These are phyloP conservation scores for Rhamnella rubrinervis DNA, from an alignment of 331 rosid genomes.

Conservation along the genomic window DNA sequence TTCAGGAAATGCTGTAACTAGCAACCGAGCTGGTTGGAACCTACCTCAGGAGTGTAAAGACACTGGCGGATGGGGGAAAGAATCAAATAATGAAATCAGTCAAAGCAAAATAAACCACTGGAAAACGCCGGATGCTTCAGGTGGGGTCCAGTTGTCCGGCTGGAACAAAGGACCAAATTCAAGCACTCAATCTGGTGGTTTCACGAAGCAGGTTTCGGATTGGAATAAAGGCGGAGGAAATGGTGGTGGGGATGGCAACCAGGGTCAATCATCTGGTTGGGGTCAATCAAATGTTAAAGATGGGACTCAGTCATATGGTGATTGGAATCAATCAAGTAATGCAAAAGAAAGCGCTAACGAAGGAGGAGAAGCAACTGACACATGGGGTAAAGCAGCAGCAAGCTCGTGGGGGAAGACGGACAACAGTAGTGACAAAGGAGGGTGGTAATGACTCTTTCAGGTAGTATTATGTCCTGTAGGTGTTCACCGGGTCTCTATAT, in stretches of 20 bases:
- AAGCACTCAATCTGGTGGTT: not conserved
- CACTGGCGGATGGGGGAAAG: conserved; percentile 36
- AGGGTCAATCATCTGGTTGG: conserved; percentile 40
- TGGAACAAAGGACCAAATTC: conserved; percentile 19
- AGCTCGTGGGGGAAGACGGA: conserved; percentile 49
- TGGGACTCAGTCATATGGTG: conserved; percentile 27
- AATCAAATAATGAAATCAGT: conserved; percentile 15
- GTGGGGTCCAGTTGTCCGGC: conserved; percentile 24
- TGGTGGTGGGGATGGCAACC: conserved; percentile 15
- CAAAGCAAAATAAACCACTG: conserved; percentile 19
- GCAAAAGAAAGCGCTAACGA: conserved; percentile 26
- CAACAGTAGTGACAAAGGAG: conserved; percentile 38
- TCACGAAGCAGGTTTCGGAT: not conserved
- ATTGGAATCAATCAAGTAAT: conserved; percentile 31
- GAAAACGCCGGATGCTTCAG: conserved; percentile 26
- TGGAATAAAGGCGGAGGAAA: conserved; percentile 20
- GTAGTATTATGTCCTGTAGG: not conserved
- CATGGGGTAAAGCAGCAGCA: conserved; percentile 30
- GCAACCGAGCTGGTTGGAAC: conserved; percentile 31
- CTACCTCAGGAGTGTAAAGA: conserved; percentile 21
- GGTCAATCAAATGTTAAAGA: conserved; percentile 11
- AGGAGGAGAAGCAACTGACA: conserved; percentile 6
- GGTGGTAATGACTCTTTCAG: conserved; percentile 42
- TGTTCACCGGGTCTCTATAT: not conserved
- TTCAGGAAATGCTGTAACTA: conserved; percentile 30